A percentile compares a stretch with the other conserved stretches of the same genome.
phyloP scores from a whole-genome alignment of 805 yeast species.

The Maudiozyma bulderi region DNA sequence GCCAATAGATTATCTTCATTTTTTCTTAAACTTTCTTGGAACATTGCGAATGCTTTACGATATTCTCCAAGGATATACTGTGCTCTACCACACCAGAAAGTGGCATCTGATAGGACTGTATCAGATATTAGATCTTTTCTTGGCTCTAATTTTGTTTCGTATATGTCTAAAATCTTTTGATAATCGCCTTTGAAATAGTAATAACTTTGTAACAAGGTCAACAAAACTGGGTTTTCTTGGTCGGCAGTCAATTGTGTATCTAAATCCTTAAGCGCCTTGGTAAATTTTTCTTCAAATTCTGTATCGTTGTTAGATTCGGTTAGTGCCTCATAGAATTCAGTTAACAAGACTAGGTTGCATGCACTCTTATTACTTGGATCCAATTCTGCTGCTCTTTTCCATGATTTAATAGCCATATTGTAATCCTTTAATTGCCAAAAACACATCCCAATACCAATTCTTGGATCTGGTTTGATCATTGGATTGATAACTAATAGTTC shows the following conservation, averaged over 20 bases:
- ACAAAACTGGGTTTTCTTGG: slow-evolving; percentile 49
- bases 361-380: slow-evolving; percentile 54
- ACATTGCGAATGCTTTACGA: slow-evolving; percentile 60
- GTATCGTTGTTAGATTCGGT: slow-evolving; percentile 39
- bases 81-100: slow-evolving; percentile 82
- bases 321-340: slow-evolving; percentile 54
- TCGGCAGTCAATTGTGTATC: slow-evolving; percentile 31
- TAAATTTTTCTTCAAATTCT: slow-evolving; percentile 52
- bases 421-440: slow-evolving; percentile 81
- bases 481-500: slow-evolving; percentile 72
- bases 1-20: slow-evolving; percentile 61
- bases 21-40: slow-evolving; percentile 59
- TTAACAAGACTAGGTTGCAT: slow-evolving; percentile 54
- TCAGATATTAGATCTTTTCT: slow-evolving; percentile 28
- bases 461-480: slow-evolving; percentile 74
- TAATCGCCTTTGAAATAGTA: slow-evolving; percentile 60
- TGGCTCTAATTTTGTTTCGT: slow-evolving; percentile 38
- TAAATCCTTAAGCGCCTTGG: slow-evolving; percentile 44
- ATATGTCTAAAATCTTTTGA: slow-evolving; percentile 46
- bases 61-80: slow-evolving; percentile 50
- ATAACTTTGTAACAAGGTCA: slow-evolving; percentile 58
- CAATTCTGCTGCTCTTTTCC: slow-evolving; percentile 70
- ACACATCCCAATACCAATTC: slow-evolving; percentile 91
- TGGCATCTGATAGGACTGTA: slow-evolving; percentile 47
- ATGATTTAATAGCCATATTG: slow-evolving; percentile 65